Base-by-base conservation (phyloP, 345 rosid genomes). In the Eucalyptus cloeziana region DNA sequence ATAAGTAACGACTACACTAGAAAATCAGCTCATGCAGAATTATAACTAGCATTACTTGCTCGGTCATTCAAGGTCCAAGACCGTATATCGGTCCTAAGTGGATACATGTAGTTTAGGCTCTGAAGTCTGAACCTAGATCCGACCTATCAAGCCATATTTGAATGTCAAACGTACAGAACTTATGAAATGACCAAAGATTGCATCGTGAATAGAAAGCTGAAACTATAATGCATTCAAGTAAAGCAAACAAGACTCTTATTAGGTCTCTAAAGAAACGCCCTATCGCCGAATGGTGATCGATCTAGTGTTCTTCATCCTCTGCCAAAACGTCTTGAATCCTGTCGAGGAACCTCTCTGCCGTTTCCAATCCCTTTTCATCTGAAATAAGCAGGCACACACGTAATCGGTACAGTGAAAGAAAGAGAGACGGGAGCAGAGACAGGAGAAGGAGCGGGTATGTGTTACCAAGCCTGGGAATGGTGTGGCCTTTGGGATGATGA, bases 401-500 rank as follows among this genome's bases (percentile, higher is more conserved):
- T 21, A 64, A 33, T 56, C 69, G 37, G 76, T 40, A 3, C 49
- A 13, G 24, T 13, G 12, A 7, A 52, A 56, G 0, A 56, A 24
- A 12, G 67, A 60, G 25, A 40, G 86, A 31, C 25, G 76, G 19
- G 44, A 52, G 14, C 10, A 37, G 9, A 40, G 7, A 40, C 49
- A 56, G 8, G 40, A 47, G 52, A 52, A 54, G 33, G 50, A 27
- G 5, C 2, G 4, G 27, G 49, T 1, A 9, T 8, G 67, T 22
- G 27, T 86, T 93, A 95, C 98, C 97, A 58, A 97, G 96, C 86
- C 98, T 95, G 0, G 99, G 99, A 33, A 96, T 91, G 0, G 99
- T 97, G 89, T 97, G 99, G 64, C 99, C 99, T 89, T 96, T 95
- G n/a, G 98, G 99, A 90, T 97, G 99, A 88, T 94, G 88, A 88